Percentiles rank a stretch among this genome's conserved stretches.
These are phyloP conservation scores for Angophora floribunda DNA, from an alignment of 345 rosid species.

Conservation along the genomic window DNA sequence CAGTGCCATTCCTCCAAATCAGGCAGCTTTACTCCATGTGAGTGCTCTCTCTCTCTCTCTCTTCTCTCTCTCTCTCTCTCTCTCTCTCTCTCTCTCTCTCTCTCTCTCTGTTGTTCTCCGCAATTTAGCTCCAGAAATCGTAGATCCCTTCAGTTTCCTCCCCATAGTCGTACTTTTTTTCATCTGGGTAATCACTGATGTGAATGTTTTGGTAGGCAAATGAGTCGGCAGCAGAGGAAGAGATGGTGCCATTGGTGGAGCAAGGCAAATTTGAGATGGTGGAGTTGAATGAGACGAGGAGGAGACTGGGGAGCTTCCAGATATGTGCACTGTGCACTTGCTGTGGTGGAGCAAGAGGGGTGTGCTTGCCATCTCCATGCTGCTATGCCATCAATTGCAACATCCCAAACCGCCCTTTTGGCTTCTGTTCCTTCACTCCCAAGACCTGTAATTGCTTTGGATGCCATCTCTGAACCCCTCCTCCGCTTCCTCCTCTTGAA, in stretches of 20 bases:
- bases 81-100: background rate
- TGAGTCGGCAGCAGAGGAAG: constrained; percentile 29
- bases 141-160: background rate
- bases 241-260: constrained; percentile 17
- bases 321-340: constrained; percentile 94
- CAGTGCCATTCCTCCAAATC: constrained; percentile 14
- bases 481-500: background rate
- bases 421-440: constrained; percentile 96
- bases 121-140: background rate
- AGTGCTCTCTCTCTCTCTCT: background rate
- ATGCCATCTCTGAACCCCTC: constrained; percentile 53
- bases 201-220: background rate
- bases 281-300: constrained; percentile 74
- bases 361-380: constrained; percentile 86
- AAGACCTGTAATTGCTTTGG: constrained; percentile 91
- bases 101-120: background rate
- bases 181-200: background rate
- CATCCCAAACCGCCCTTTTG: constrained; percentile 93
- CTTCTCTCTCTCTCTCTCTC: background rate
- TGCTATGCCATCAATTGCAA: constrained; percentile 97
- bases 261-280: constrained; percentile 37
- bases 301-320: constrained; percentile 76
- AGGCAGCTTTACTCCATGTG: constrained; percentile 27
- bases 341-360: constrained; percentile 80
- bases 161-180: constrained; percentile 15